Base-by-base conservation (phyloP, 805 yeast genomes). In the Candida boleticola region DNA sequence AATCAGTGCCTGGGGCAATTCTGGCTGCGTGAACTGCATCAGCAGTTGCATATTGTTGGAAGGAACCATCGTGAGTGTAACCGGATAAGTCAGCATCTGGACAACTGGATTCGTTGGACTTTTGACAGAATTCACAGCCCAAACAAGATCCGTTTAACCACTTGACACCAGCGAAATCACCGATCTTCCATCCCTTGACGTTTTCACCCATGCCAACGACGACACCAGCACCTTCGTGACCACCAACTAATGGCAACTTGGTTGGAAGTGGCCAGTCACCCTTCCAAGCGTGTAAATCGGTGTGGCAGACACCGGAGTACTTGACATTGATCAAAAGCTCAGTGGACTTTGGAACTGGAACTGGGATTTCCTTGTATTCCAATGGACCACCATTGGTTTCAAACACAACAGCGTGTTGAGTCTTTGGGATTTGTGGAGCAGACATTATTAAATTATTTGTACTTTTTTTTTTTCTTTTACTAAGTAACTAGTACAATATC, bases 221-320 rank as follows among this genome's bases (percentile, higher is more conserved):
- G 39, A 78, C 77, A 61, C 95, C 95, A 22, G 92, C 90, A 69
- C 93, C 95, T 68, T 86, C 95, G 68, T 86, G 95, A 54, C 95
- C 95, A 49, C 93, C 93, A 38, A 85, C 89, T 53, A 85, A 70
- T 19, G 93, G 92, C 46, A 83, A 72, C 61, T 82, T 83, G 51
- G 83, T 78, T 49, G 69, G 78, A 63, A 84, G 72, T 39, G 95
- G 93, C 95, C 95, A 88, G 71, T 89, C 96, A 58, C 95, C 95
- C 63, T 85, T 80, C 90, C 93, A 86, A 42, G 95, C 95, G 73
- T 89, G 96, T 63, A 89, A 77, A 61, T 88, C 96, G 29, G 96
- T 87, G 75, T 89, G 96, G 70, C 96, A 88, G 43, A 88, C 95
- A 68, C 96, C 96, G 21, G 95, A 80, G 76, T 82, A 88, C 70